Evolutionary conservation across 371 early-diverging fungal species (phyloP), one percentile per base, ranked within the genome.

Genomic region (Rhizopus arrhizus): DNA sequence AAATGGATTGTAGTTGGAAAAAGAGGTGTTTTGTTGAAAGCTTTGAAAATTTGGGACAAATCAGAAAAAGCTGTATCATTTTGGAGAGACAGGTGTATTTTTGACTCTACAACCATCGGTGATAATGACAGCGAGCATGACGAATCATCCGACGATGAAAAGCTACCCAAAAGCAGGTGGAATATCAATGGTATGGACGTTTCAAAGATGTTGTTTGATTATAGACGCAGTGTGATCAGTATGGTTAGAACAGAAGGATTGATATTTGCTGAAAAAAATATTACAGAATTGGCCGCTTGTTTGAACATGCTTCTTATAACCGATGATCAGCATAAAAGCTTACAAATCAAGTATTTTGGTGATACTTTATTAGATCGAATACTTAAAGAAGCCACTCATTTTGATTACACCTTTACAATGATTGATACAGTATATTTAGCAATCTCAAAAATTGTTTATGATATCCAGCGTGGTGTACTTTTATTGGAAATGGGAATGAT

Each of bases 251-350:
- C 29, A 54, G 29, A 31, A 54, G 54, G 43, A 51, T 34, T 51
- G 15, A 51, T 51, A 32, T 31, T 40, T 53, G 5, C 22, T 42
- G 13, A 54, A 54, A 54, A 54, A 54, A 29, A 42, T 31, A 42
- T 54, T 42, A 54, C 43, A 2, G 54, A 54, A 28, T 54, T 54
- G 43, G 54, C 41, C 29, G 54, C 54, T 42, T 42, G 43, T 42
- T 42, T 54, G 31, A 42, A 54, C n/a, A 54, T 40, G 54, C 43
- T 42, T 54, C 54, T 54, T 42, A 3, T 42, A 42, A 31, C 32
- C 31, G 41, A 42, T 54, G 35, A 42, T 51, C 51, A 51, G 32
- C 43, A 40, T 42, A 42, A 31, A 32, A 42, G 16, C 42, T 11
- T 42, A 7, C 40, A 54, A 54, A 42, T 42, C 11, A 40, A 54